Conservation (phyloP, 495 filamentous ascomycete species). For the Aspergillus baeticus region DNA sequence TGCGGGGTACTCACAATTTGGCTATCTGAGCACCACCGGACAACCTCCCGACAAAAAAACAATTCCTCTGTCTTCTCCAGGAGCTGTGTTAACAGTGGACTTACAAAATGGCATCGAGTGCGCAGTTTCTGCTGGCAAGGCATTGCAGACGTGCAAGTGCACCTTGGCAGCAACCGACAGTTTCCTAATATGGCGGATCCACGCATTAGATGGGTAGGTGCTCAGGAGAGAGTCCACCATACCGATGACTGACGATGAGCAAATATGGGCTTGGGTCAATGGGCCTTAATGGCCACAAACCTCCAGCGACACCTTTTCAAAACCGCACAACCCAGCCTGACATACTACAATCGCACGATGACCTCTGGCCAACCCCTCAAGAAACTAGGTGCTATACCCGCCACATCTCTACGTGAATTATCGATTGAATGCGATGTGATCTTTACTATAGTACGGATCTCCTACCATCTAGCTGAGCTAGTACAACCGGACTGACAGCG, state of each 20-base stretch:
- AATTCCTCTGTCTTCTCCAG: not conserved
- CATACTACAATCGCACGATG: conserved; percentile 33
- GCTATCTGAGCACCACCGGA: not conserved
- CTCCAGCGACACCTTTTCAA: conserved; percentile 28
- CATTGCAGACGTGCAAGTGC: too few species aligned
- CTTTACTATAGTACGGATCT: conserved; percentile 29
- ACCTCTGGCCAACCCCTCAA: conserved; percentile 27
- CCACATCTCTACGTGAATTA: conserved; percentile 23
- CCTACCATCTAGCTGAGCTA: not conserved
- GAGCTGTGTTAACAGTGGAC: too few species aligned
- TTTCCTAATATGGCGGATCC: not conserved
- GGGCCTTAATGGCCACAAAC: conserved; percentile 40
- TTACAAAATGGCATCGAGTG: too few species aligned
- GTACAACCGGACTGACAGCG: not conserved
- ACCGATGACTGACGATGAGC: not conserved
- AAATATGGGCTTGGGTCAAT: conserved; percentile 36
- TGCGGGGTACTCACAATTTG: not conserved
- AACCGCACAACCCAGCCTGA: conserved; percentile 15
- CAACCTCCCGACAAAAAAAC: not conserved
- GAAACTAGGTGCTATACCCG: conserved; percentile 26
- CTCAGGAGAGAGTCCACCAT: not conserved
- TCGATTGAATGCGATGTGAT: conserved; percentile 28
- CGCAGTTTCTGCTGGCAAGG: too few species aligned
- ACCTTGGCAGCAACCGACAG: too few species aligned
- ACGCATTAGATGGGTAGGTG: conserved; percentile 1